These are phyloP conservation scores for Ustulina deusta DNA, from an alignment of 2,329 filamentous ascomycete genomes.

Conservation along the genomic window DNA sequence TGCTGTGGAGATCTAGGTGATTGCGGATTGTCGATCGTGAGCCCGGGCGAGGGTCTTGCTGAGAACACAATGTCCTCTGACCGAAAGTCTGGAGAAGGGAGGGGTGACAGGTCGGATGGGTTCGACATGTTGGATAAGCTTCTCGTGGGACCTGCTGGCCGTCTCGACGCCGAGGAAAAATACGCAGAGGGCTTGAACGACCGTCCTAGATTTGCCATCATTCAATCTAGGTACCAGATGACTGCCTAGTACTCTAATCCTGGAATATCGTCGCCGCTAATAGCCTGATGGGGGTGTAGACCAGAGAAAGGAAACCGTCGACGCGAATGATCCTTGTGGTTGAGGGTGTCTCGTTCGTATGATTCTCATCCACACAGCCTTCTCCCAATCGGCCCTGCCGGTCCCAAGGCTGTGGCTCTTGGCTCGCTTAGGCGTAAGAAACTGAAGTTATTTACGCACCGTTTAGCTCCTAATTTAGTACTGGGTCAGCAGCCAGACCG, in stretches of 20 bases:
- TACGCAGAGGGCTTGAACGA: constrained; percentile 63
- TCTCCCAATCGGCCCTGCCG: constrained; percentile 9
- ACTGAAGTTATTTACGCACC: constrained; percentile 21
- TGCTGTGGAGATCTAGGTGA: constrained; percentile 35
- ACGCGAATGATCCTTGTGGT: constrained; percentile 10
- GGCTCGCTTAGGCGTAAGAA: constrained; percentile 22
- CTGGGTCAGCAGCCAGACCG: constrained; percentile 26
- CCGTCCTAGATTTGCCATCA: constrained; percentile 63
- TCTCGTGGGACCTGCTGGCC: constrained; percentile 59
- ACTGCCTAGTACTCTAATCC: constrained; percentile 20
- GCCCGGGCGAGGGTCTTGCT: constrained; percentile 50
- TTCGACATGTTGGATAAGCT: constrained; percentile 61
- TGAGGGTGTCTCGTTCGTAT: constrained; percentile 12
- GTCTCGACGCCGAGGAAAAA: constrained; percentile 56
- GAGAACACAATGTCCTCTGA: constrained; percentile 55
- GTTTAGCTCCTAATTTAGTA: constrained; percentile 12
- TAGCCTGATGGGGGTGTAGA: constrained; percentile 2
- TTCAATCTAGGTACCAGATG: constrained; percentile 29
- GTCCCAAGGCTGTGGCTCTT: constrained; percentile 31
- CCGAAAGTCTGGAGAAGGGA: constrained; percentile 48
- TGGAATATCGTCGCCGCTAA: constrained; percentile 18
- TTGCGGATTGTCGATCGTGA: constrained; percentile 36
- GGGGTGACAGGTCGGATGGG: constrained; percentile 60
- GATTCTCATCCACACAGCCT: constrained; percentile 19
- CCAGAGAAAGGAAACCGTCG: constrained; percentile 5